Evolutionary conservation across 345 rosid genomes (phyloP).

Genomic region (Balakata baccata): DNA sequence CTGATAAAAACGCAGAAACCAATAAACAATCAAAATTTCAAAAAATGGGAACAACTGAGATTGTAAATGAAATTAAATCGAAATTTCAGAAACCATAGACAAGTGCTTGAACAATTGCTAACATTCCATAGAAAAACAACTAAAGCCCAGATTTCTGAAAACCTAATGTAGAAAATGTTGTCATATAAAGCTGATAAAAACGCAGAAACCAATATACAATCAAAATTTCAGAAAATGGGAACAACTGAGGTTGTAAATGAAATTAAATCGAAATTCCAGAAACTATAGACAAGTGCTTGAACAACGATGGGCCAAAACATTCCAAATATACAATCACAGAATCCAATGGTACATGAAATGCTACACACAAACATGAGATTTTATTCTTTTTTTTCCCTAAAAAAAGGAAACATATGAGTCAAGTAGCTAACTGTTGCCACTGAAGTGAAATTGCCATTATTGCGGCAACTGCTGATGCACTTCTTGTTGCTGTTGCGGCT

Average conservation of each 20-base stretch:
- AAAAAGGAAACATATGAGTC: too few relatives aligned
- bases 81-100: neutral
- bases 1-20: neutral
- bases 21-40: too few relatives aligned
- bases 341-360: neutral
- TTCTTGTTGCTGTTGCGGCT: constrained; percentile 5
- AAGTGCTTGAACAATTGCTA: neutral
- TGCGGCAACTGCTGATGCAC: neutral
- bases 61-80: neutral
- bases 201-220: too few relatives aligned
- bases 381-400: too few relatives aligned
- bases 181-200: neutral
- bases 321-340: neutral
- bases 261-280: neutral
- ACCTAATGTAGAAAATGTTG: neutral
- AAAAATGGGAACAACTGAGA: neutral
- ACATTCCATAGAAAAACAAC: neutral
- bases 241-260: neutral
- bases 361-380: neutral
- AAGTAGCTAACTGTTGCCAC: neutral
- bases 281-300: neutral
- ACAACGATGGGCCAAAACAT: neutral
- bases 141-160: neutral
- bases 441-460: too few relatives aligned
- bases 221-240: too few relatives aligned